Conservation (phyloP, 371 early-diverging fungal species). For the Mortierella sp. region DNA sequence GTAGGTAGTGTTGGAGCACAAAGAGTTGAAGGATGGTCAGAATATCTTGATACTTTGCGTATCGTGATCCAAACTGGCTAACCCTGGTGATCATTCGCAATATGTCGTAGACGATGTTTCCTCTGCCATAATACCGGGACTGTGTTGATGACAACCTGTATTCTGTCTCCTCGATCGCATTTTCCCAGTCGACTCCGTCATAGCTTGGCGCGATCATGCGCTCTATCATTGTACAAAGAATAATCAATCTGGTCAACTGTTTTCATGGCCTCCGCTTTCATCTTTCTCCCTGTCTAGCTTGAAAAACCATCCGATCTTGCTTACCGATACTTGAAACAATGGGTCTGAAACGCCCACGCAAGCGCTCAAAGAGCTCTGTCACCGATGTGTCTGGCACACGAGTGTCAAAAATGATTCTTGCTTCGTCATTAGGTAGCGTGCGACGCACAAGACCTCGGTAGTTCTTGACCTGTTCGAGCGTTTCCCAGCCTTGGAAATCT, state of each 20-base stretch:
- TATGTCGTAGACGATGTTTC: conserved; percentile 43
- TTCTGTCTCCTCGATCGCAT: conserved; percentile 21
- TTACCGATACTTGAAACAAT: conserved; percentile 33
- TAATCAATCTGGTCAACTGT: background rate
- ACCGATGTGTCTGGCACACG: conserved; percentile 17
- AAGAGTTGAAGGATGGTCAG: conserved; percentile 18
- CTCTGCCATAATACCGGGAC: background rate
- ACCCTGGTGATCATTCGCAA: conserved; percentile 21
- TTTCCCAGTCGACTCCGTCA: background rate
- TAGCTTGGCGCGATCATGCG: conserved; percentile 24
- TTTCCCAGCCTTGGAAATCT: conserved; percentile 32
- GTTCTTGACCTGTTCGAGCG: conserved; percentile 23
- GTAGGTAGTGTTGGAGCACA: conserved; percentile 28
- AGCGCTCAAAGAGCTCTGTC: conserved; percentile 23
- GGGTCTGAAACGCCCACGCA: conserved; percentile 28
- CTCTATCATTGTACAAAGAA: conserved; percentile 4
- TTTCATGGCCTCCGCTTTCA: background rate
- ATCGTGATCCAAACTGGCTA: background rate
- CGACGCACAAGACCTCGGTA: conserved; percentile 30
- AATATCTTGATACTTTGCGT: conserved; percentile 31
- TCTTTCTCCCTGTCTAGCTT: background rate
- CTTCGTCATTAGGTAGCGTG: conserved; percentile 14
- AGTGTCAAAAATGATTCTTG: conserved; percentile 14
- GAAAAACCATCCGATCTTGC: background rate
- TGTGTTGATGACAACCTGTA: conserved; percentile 8